Evolutionary conservation across 257 asterid genomes (phyloP).

Genomic region (Solanum habrochaites): DNA sequence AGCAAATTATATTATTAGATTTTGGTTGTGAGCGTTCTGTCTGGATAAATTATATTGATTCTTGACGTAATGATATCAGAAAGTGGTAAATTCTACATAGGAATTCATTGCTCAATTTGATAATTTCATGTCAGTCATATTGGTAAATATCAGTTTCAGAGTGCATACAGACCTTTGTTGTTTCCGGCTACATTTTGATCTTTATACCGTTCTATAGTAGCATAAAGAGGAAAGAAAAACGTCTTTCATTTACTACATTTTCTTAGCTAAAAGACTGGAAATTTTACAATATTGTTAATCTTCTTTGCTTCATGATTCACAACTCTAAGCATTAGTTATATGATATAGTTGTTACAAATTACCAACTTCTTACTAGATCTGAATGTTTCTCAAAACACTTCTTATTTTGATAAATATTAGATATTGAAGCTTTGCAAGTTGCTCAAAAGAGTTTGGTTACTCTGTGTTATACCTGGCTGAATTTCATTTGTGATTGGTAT

Average conservation of each 20-base stretch:
- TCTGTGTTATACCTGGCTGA: not conserved
- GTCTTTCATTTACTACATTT: not conserved
- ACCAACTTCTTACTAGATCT: not conserved
- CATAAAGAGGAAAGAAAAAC: not conserved
- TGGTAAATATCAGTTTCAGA: not conserved
- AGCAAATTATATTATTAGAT: not conserved
- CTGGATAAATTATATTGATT: not conserved
- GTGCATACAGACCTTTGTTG: not conserved
- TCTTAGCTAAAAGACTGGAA: not conserved
- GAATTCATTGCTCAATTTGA: not conserved
- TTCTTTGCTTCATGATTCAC: not conserved
- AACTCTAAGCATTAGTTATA: not conserved
- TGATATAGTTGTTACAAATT: not conserved
- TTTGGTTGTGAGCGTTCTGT: not conserved
- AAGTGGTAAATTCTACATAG: not conserved
- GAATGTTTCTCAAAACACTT: not conserved
- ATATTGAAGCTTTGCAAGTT: not conserved
- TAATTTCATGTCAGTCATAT: not conserved
- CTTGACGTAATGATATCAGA: not conserved
- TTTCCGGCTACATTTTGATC: not conserved
- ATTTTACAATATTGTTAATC: not conserved
- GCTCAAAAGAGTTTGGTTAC: not conserved
- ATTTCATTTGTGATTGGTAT: not conserved
- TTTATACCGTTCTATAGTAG: not conserved
- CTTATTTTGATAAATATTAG: not conserved